Base-by-base conservation (phyloP, 345 rosid genomes). In the Euphorbia lathyris region DNA sequence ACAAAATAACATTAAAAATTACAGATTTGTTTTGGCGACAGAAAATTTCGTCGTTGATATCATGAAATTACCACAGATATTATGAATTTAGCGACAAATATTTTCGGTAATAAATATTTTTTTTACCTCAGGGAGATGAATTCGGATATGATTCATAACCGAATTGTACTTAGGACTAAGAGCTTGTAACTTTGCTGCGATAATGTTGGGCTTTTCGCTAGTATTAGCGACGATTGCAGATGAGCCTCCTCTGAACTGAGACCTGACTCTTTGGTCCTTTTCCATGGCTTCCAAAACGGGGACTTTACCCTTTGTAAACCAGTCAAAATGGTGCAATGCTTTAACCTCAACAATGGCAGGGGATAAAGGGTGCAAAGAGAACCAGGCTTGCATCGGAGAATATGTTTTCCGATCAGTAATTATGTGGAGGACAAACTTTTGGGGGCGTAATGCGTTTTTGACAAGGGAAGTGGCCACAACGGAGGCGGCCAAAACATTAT, bases 341-440 rank as follows among this genome's bases (percentile, higher is more conserved):
- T 92, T 92, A 16, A 95, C 97, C 83, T 95, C 98, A 71, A 95
- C 76, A 16, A 95, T 74, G 10, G 99, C 88, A n/a, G 97, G 97
- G 2, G 84, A 70, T 12, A 92, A 74, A 57, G 92, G 83, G 76
- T 95, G 98, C 79, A 95, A 32, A 0, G 99, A 90, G 81, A 95
- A 95, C 99, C 99, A 95, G 17, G 99, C 98, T 76, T 95, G 99
- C 99, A 95, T 95, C 0, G 99, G 99, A 26, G 87, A 87, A 70
- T 83, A 90, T 16, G 99, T 95, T 75, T 95, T 95, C 84, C 81
- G 79, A 68, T 95, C 99, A 19, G 99, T 95, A 68, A 95, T 88
- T 43, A 95, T 82, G 82, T 95, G 99, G 17, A 95, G 84, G 23
- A 92, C 97, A 27, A 86, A 63, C 72, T 81, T 95, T 11, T 83